Base-by-base conservation (phyloP, 2,329 filamentous ascomycete genomes). In the Trichoderma arundinaceum region DNA sequence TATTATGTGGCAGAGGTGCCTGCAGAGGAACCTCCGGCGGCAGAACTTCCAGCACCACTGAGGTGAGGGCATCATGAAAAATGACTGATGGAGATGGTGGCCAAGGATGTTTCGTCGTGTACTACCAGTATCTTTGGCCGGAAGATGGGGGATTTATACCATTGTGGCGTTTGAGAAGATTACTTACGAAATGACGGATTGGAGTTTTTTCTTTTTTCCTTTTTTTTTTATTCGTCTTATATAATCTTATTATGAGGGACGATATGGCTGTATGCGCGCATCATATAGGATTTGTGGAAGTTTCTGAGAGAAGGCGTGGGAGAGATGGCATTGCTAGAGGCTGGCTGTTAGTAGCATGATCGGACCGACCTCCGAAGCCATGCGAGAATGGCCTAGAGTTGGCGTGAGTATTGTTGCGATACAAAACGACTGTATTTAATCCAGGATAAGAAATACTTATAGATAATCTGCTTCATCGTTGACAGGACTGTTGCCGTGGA, bases 11-110 rank as follows among this genome's bases (percentile, higher is more conserved):
- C 17, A 28, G 63, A 52, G 35, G 51, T 48, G 43, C 51, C 61
- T 33, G 38, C 48, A 7, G 38, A 35, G 2, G 59, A 62, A 12
- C 46, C 33, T 39, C 51, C 61, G 6, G 49, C 59, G 39, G 17
- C 17, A 1, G 49, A 63, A 43, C 49, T 63, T 12, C 59, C 59
- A 12, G 58, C 57, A 22, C 48, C 48, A 2, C 17, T 35, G 38
- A 5, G 49, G 28, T 53, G 22, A 22, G 6, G 10, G 4, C 6
- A 4, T 28, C 22, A 28, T 28, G 22, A 28, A 28, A 28, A 28
- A 3, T 28, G 22, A 28, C 22, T 28, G 22, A 28, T 28, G 22
- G 22, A 4, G 22, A 28, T 28, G 22, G 22, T 28, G 22, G 22
- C 22, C 22, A 28, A 3, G 5, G 10, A 33, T 52, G 10, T 41